Base-by-base conservation (phyloP, 139 green algal species). In the Auxenochlorella pyrenoidosa region DNA sequence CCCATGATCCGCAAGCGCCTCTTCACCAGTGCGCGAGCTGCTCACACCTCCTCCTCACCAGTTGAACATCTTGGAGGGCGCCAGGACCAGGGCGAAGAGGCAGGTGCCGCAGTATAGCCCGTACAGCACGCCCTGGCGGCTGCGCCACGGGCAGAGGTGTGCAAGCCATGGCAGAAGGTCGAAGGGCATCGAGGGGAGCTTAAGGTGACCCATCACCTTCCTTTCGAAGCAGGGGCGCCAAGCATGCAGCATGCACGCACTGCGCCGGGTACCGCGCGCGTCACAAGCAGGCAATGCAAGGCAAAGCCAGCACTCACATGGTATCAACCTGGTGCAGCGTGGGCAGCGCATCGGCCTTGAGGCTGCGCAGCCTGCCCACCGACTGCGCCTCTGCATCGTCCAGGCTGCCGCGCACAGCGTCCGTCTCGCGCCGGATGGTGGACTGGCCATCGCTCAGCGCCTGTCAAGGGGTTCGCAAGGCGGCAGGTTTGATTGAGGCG, bases 41-140 rank as follows among this genome's bases (percentile, higher is more conserved):
- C 6, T 12, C 47, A 18, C 12, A 58, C 12, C 54, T 63, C 10
- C 54, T 10, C 47, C 54, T 24, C 54, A 63, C 54, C 79, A 89
- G 68, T 86, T 81, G 36, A 91, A n/a, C 19, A 89, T 71, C 24
- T 71, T 22, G 5, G 80, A 18, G 15, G 76, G 40, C 12, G 44
- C 26, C 40, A 88, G 32, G 47, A 89, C 40, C 8, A 81, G 30
- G 5, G 38, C 41, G 12, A 91, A 43, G 12, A 85, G 21, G 13
- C 88, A 77, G 58, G 51, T 63, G 40, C 84, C 34, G 38, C 38
- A 34, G 28, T 86, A 80, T 19, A 90, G 73, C 38, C 36, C 32
- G 43, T 89, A 91, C 80, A 90, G 59, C 16, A 65, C 87, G 18
- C 30, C 82, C 38, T 60, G 60, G 26, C 89, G 80, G 32, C 86